These are phyloP conservation scores for Cercospora janseana DNA, from an alignment of 2,329 filamentous ascomycete genomes.

Conservation along the genomic window DNA sequence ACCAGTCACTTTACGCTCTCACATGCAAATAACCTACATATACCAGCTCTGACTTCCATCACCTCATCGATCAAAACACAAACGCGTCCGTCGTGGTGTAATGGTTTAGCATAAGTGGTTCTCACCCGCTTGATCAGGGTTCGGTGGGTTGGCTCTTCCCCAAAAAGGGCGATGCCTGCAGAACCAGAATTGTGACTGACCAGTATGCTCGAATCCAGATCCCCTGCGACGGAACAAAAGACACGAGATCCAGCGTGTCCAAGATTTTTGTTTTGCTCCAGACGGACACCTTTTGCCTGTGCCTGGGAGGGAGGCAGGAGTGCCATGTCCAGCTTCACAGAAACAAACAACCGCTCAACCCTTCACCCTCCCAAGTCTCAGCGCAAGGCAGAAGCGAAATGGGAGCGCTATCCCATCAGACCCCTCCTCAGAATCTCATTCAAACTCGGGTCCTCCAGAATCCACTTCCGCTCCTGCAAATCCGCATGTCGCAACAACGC, in stretches of 20 bases:
- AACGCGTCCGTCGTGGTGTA: constrained; percentile 10
- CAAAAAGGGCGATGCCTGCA: too few species aligned
- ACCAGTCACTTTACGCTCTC: background rate
- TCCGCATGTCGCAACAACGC: constrained; percentile 57
- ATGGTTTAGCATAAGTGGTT: constrained; percentile 10
- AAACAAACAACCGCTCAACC: background rate
- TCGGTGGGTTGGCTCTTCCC: constrained; percentile 4
- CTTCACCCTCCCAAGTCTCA: background rate
- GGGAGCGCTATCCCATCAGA: constrained; percentile 3
- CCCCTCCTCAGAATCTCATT: constrained; percentile 31
- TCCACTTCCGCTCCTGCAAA: constrained; percentile 58
- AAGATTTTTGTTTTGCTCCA: background rate
- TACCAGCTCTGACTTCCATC: background rate
- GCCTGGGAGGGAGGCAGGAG: background rate
- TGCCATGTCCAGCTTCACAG: background rate
- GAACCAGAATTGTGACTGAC: too few species aligned
- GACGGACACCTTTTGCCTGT: background rate
- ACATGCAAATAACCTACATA: background rate
- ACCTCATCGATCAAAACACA: background rate
- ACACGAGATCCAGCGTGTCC: background rate
- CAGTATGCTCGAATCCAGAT: background rate
- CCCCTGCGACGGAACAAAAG: constrained; percentile 13
- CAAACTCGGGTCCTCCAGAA: constrained; percentile 59
- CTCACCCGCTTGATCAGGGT: constrained; percentile 15
- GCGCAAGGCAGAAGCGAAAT: too few species aligned